Evolutionary conservation across 75 land plant genomes (phyloP), one percentile per base, ranked within the genome.

Genomic region (Larix kaempferi): DNA sequence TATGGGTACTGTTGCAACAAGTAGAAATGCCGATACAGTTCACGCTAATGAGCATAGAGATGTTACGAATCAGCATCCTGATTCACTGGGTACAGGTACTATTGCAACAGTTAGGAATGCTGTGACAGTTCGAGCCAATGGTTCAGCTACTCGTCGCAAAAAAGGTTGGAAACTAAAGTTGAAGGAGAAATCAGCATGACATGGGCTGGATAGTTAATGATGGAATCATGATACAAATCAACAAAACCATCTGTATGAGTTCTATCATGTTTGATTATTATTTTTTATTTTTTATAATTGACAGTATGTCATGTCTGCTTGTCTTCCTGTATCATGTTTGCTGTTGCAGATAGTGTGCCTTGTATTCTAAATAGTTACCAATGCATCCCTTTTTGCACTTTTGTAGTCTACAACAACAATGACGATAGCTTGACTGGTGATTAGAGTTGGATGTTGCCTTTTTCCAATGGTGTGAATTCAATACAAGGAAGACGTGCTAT

Each of bases 91-190:
- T 65, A 37, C 17, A 37, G 26, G 35, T 23, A 65, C 37, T 65
- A 37, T 33, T 33, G 69, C 5, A 29, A 65, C 39, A 65, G 1
- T 35, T 12, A 17, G 2, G 25, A 37, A 67, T 67, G 22, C 52
- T 69, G 23, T 2, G 39, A 44, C 3, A 41, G n/a, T 21, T 69
- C 54, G 41, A 69, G 73, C n/a, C 19, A 65, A 21, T 16, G 14
- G n/a, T 39, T 69, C 73, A 69, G 21, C 52, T 39, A 69, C 52
- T 41, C 8, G 49, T 10, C 39, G 10, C 35, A 69, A 12, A 69
- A 69, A 39, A 12, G n/a, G 4, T 19, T 69, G 54, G 73, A 69
- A 69, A 69, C 3, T 7, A n/a, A 69, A 69, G 73, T 69, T 69
- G 52, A 69, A 41, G 73, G 73, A 41, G 11, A 23, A 41, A 21